Evolutionary conservation across 2,329 filamentous ascomycete species (phyloP).

Genomic region (Ilyonectria mors-panacis): DNA sequence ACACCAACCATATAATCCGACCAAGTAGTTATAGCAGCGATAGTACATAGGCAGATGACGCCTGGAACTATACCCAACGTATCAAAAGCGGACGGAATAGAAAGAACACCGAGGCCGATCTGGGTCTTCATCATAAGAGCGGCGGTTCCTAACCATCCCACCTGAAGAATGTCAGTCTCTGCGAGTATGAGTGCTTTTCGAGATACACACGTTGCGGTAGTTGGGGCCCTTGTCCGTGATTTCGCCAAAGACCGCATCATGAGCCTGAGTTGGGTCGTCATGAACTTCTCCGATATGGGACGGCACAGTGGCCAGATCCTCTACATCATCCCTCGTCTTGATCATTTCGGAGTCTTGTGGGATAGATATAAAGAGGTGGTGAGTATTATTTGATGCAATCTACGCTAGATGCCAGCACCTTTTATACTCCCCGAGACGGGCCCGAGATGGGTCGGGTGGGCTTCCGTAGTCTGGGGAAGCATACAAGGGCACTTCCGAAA

Average conservation of each 20-base stretch:
- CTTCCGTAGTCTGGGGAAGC: no score
- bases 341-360: not conserved
- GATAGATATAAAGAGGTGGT: not conserved
- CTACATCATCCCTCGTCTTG: not conserved
- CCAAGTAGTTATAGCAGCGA: conserved; percentile 62
- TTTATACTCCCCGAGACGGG: no score
- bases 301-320: not conserved
- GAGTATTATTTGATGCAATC: not conserved
- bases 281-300: not conserved
- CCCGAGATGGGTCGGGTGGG: no score
- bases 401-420: no score
- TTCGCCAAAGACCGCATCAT: conserved; percentile 47
- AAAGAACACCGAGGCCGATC: conserved; percentile 61
- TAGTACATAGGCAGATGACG: conserved; percentile 56
- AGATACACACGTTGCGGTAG: conserved; percentile 42
- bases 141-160: conserved; percentile 57
- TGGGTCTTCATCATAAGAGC: conserved; percentile 63
- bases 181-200: not conserved
- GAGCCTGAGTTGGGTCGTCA: conserved; percentile 1
- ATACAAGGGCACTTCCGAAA: no score
- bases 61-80: conserved; percentile 62
- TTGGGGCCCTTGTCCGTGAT: conserved; percentile 44
- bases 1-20: conserved; percentile 62
- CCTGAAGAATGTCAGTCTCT: conserved; percentile 44
- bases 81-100: conserved; percentile 61